phyloP scores from a whole-genome alignment of 257 asterid genomes.

The Jaltomata sinuosa region DNA sequence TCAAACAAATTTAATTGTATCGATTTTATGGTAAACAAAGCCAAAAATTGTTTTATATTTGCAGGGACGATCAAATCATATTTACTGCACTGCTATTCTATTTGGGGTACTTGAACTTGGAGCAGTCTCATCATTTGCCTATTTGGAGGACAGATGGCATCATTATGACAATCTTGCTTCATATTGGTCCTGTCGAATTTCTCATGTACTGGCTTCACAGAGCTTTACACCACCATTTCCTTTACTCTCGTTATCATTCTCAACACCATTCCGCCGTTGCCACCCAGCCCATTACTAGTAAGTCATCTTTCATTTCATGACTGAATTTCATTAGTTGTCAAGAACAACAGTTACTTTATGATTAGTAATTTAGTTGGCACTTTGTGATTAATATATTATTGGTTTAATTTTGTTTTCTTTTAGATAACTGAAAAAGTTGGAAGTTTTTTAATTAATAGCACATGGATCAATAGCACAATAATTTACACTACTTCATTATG shows the following conservation, averaged over 20 bases:
- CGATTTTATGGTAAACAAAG: no score
- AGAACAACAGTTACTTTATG: no score
- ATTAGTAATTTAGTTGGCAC: no score
- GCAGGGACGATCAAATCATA: constrained; percentile 82
- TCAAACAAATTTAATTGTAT: no score
- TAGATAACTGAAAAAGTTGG: background rate
- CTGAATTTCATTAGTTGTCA: no score
- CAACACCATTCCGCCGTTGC: no score
- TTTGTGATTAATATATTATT: no score
- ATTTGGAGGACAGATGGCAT: constrained; percentile 60
- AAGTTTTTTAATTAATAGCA: no score
- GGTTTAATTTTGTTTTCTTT: background rate
- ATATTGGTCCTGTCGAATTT: no score
- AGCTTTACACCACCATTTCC: no score
- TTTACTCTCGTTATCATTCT: no score
- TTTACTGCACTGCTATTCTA: constrained; percentile 56
- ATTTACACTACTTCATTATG: background rate
- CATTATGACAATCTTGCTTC: constrained; percentile 38
- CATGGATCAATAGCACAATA: background rate
- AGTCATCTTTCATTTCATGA: background rate
- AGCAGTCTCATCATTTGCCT: constrained; percentile 28
- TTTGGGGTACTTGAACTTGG: background rate
- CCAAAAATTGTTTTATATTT: background rate
- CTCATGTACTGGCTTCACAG: no score
- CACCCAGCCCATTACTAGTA: constrained; percentile 89